These are phyloP conservation scores for Venturia pyrina DNA, from an alignment of 2,329 filamentous ascomycete genomes.

Conservation along the genomic window DNA sequence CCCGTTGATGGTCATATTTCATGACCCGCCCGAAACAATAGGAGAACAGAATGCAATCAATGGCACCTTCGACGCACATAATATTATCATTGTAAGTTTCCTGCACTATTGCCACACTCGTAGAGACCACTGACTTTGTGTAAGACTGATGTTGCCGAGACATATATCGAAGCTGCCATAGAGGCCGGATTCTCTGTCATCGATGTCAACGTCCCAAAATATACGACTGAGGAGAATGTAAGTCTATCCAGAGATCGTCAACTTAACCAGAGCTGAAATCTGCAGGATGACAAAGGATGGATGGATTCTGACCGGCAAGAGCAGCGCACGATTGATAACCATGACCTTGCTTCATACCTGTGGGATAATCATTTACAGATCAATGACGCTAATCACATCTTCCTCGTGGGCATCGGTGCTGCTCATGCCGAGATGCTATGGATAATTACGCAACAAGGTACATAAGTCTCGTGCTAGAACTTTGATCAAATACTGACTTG, in stretches of 20 bases:
- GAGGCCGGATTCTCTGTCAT: slow-evolving; percentile 72
- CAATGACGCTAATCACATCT: slow-evolving; percentile 60
- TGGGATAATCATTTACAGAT: slow-evolving; percentile 92
- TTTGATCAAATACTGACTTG: not conserved
- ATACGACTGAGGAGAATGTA: slow-evolving; percentile 57
- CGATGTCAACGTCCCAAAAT: slow-evolving; percentile 81
- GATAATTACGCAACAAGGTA: not conserved
- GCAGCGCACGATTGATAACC: slow-evolving; percentile 36
- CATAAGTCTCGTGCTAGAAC: not conserved
- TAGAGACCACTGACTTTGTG: slow-evolving; percentile 29
- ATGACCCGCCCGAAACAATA: slow-evolving; percentile 58
- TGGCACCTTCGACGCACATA: slow-evolving; percentile 68
- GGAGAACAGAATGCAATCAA: slow-evolving; percentile 40
- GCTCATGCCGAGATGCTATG: slow-evolving; percentile 32
- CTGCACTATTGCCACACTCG: not conserved
- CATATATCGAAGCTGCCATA: slow-evolving; percentile 77
- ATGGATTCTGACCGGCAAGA: slow-evolving; percentile 24
- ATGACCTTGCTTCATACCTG: slow-evolving; percentile 71
- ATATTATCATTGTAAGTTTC: slow-evolving; percentile 70
- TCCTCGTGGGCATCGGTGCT: slow-evolving; percentile 82
- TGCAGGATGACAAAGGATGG: slow-evolving; percentile 20
- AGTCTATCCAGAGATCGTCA: slow-evolving; percentile 15
- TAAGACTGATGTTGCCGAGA: slow-evolving; percentile 70
- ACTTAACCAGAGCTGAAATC: slow-evolving; percentile 10
- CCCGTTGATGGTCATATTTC: slow-evolving; percentile 74